phyloP scores from a whole-genome alignment of 441 rosid genomes.

The Adansonia madagascariensis region DNA sequence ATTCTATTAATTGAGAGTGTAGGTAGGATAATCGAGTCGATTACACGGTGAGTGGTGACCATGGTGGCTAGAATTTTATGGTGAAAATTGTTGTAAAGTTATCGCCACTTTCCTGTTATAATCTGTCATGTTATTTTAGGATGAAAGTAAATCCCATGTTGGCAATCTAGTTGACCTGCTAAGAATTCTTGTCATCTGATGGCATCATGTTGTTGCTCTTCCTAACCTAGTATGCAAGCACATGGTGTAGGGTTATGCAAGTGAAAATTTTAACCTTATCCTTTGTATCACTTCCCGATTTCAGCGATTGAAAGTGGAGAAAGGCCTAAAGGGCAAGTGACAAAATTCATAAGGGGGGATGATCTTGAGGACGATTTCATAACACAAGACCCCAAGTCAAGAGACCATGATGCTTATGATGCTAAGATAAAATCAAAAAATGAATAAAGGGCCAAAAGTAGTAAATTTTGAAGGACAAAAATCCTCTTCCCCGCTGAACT shows the following conservation, averaged over 20 bases:
- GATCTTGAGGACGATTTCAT: slow-evolving; percentile 85
- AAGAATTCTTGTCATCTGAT: not conserved
- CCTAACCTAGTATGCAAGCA: not conserved
- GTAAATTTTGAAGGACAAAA: slow-evolving; percentile 62
- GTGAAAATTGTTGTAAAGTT: not conserved
- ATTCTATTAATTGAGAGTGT: not conserved
- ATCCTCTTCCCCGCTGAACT: not conserved
- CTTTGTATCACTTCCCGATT: slow-evolving; percentile 22
- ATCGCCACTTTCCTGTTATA: not conserved
- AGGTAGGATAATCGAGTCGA: not conserved
- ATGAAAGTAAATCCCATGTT: not conserved
- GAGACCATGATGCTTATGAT: slow-evolving; percentile 32
- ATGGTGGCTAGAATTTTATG: not conserved
- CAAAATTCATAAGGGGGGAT: slow-evolving; percentile 74
- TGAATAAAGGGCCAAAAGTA: slow-evolving; percentile 65
- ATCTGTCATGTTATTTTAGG: not conserved
- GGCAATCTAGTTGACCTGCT: not conserved
- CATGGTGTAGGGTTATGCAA: slow-evolving; percentile 3
- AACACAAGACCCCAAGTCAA: slow-evolving; percentile 37
- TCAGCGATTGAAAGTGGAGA: slow-evolving; percentile 49
- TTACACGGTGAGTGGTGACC: not conserved
- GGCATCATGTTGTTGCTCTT: not conserved
- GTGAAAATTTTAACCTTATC: not conserved
- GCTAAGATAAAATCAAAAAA: slow-evolving; percentile 46
- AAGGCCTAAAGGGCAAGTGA: slow-evolving; percentile 54